Conservation (phyloP, 352 stramenopile species). For the Pythium vanterpoolii region DNA sequence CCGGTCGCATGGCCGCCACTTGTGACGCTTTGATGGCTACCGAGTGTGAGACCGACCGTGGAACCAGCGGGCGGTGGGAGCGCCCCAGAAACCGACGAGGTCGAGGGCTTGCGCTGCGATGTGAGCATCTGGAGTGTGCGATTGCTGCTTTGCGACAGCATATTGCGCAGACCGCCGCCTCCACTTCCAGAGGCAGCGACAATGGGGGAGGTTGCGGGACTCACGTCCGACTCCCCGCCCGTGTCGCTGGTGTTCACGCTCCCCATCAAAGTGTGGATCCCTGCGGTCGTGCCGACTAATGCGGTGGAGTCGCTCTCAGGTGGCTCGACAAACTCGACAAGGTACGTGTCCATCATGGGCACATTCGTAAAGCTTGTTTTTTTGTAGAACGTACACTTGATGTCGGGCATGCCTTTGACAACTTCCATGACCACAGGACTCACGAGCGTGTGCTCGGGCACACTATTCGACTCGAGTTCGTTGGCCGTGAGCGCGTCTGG, state of each 20-base stretch:
- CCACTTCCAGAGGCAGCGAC: neutral
- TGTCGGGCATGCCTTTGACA: slow-evolving; percentile 81
- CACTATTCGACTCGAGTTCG: slow-evolving; percentile 83
- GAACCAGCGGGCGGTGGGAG: neutral
- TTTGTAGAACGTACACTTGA: slow-evolving; percentile 79
- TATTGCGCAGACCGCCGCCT: slow-evolving; percentile 12
- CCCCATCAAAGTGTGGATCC: slow-evolving; percentile 12
- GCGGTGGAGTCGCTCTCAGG: slow-evolving; percentile 5
- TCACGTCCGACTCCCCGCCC: slow-evolving; percentile 10
- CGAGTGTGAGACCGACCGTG: neutral
- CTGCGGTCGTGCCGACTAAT: neutral
- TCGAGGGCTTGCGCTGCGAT: slow-evolving; percentile 16
- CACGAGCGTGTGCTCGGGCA: slow-evolving; percentile 78
- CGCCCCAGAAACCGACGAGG: neutral
- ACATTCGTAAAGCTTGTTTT: slow-evolving; percentile 82
- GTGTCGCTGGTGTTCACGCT: slow-evolving; percentile 21
- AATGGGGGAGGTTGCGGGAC: slow-evolving; percentile 6
- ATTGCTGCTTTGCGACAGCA: slow-evolving; percentile 25
- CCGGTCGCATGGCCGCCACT: slow-evolving; percentile 1
- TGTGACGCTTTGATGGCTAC: neutral
- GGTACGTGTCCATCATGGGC: slow-evolving; percentile 79
- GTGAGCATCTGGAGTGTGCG: slow-evolving; percentile 28
- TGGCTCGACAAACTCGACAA: slow-evolving; percentile 75
- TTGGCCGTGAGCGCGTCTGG: slow-evolving; percentile 81
- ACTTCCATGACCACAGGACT: slow-evolving; percentile 78